Conservation (phyloP, 169 alveolate species). For the Plasmodium reichenowi region DNA sequence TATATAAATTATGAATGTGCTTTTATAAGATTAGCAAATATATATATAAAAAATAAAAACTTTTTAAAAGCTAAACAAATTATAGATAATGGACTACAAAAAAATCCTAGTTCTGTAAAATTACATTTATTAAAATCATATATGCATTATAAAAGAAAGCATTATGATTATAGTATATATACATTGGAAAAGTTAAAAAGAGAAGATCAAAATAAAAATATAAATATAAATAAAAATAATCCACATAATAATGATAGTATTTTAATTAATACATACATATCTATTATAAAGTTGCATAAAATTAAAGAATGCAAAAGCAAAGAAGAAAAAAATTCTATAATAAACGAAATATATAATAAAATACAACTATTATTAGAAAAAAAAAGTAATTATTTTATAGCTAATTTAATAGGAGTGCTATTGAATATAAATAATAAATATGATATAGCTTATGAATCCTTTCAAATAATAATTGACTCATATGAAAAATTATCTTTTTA, state of each 20-base stretch:
- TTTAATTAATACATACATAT: constrained; percentile 42
- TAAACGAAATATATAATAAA: constrained; percentile 34
- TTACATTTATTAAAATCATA: constrained; percentile 38
- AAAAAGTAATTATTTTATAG: constrained; percentile 45
- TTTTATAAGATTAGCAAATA: constrained; percentile 49
- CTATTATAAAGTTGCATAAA: constrained; percentile 42
- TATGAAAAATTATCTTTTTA: constrained; percentile 34
- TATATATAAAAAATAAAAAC: constrained; percentile 44
- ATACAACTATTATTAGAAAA: constrained; percentile 16
- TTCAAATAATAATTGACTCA: constrained; percentile 47
- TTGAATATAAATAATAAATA: constrained; percentile 52
- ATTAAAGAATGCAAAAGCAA: constrained; percentile 38
- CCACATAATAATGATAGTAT: background rate
- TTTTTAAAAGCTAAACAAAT: constrained; percentile 41
- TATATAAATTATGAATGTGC: constrained; percentile 57
- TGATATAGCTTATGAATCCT: constrained; percentile 50
- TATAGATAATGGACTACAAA: constrained; percentile 38
- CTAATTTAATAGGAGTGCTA: constrained; percentile 29
- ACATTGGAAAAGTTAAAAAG: constrained; percentile 36
- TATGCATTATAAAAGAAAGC: constrained; percentile 24
- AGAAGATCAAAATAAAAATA: background rate
- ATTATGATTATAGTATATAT: constrained; percentile 68
- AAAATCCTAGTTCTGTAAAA: constrained; percentile 23
- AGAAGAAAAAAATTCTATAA: constrained; percentile 22
- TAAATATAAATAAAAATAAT: too few species aligned